phyloP scores from a whole-genome alignment of 805 yeast genomes.

The Candida nanaspora region DNA sequence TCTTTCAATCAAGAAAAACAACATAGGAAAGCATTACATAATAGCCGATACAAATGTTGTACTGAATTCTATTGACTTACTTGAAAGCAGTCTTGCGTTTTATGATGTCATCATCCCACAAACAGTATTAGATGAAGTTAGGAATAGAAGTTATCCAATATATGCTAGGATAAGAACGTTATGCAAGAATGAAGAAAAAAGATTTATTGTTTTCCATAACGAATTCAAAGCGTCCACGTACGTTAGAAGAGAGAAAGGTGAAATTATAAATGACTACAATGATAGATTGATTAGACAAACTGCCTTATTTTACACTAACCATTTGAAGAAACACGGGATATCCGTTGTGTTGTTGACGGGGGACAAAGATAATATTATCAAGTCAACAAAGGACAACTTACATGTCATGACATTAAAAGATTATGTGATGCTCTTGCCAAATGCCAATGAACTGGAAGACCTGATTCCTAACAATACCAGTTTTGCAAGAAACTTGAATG shows the following conservation, averaged over 20 bases:
- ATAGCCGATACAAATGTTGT: conserved; percentile 86
- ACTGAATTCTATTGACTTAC: conserved; percentile 79
- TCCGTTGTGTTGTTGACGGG: conserved; percentile 62
- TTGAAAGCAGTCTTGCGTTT: conserved; percentile 71
- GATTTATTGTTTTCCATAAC: conserved; percentile 89
- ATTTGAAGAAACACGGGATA: conserved; percentile 41
- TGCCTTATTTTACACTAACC: conserved; percentile 64
- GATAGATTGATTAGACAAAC: conserved; percentile 83
- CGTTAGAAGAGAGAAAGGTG: conserved; percentile 53
- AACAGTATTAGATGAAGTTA: conserved; percentile 88
- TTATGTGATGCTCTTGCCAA: conserved; percentile 66
- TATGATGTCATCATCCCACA: conserved; percentile 93
- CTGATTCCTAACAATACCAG: conserved; percentile 54
- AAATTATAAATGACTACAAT: conserved; percentile 80
- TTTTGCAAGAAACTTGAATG: conserved; percentile 33
- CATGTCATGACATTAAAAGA: conserved; percentile 51
- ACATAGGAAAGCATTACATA: conserved; percentile 68
- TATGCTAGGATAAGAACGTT: conserved; percentile 77
- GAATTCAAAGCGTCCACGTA: conserved; percentile 76
- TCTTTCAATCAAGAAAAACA: conserved; percentile 28
- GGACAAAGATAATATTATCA: conserved; percentile 58
- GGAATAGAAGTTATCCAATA: conserved; percentile 79
- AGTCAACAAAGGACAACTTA: conserved; percentile 49
- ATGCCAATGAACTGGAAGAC: conserved; percentile 69
- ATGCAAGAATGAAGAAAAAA: conserved; percentile 67